These are phyloP conservation scores for Heritiera fomes DNA, from an alignment of 345 rosid genomes.

Conservation along the genomic window DNA sequence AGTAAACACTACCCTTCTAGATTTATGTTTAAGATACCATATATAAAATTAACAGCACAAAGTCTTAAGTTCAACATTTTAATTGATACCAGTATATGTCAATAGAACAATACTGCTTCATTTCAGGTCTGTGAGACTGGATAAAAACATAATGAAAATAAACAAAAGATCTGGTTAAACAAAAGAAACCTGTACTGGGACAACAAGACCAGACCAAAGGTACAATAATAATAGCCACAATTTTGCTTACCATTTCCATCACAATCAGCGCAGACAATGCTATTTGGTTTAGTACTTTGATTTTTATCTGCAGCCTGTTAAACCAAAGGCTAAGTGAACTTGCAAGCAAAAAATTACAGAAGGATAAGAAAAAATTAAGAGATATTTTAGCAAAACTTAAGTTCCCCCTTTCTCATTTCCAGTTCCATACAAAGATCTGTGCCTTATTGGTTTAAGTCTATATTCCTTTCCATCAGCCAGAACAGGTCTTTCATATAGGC, in stretches of 20 bases:
- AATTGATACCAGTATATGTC: neutral
- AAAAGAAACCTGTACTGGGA: neutral
- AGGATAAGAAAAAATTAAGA: neutral
- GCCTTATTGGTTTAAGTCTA: neutral
- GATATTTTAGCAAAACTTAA: neutral
- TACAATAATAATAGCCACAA: neutral
- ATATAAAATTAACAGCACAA: neutral
- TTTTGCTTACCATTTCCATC: constrained; percentile 63
- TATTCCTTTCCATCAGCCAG: neutral
- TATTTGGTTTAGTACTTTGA: constrained; percentile 43
- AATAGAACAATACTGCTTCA: neutral
- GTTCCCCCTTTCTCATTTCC: neutral
- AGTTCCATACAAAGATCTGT: neutral
- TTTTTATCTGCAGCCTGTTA: constrained; percentile 54
- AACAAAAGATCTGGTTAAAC: neutral
- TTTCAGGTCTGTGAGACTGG: neutral
- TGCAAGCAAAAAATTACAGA: neutral
- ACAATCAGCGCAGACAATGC: constrained; percentile 76
- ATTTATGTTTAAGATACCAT: neutral
- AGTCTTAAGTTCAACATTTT: neutral
- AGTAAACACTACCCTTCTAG: neutral
- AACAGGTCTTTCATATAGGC: neutral
- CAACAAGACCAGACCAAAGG: neutral
- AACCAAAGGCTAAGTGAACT: constrained; percentile 18
- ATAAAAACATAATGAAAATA: neutral